A percentile compares a stretch with the other conserved stretches of the same genome.
phyloP scores from a whole-genome alignment of 1,139 yeast species.

The Candida neerlandica region DNA sequence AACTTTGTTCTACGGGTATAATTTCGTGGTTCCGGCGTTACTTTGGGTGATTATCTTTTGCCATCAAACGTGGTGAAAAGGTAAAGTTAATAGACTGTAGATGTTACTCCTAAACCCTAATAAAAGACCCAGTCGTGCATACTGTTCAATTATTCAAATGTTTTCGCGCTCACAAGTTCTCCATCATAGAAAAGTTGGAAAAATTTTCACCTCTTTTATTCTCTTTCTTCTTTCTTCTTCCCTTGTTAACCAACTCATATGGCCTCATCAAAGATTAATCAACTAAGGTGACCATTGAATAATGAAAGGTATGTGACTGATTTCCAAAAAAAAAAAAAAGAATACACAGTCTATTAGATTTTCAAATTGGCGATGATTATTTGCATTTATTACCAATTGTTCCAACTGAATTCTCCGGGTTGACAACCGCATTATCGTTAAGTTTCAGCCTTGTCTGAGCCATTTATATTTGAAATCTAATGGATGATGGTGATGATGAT shows the following conservation, averaged over 20 bases:
- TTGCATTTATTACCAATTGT: conserved; percentile 73
- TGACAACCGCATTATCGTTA: conserved; percentile 76
- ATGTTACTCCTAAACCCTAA: neutral
- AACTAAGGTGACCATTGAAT: conserved; percentile 4
- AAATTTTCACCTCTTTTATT: neutral
- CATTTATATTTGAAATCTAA: conserved; percentile 10
- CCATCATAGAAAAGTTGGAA: neutral
- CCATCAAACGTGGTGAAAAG: too few species aligned
- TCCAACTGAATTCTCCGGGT: conserved; percentile 77
- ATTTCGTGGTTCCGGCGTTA: conserved; percentile 58
- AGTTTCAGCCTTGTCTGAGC: conserved; percentile 91
- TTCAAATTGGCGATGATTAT: conserved; percentile 58
- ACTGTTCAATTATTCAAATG: neutral
- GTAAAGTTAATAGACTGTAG: too few species aligned
- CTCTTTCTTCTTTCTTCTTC: neutral
- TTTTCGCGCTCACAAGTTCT: neutral
- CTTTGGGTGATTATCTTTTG: conserved; percentile 42
- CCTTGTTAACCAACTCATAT: neutral
- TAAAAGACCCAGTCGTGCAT: conserved; percentile 2
- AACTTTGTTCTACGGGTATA: conserved; percentile 70
- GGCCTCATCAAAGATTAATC: conserved; percentile 1
- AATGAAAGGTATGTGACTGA: conserved; percentile 4
- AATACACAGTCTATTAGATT: too few species aligned
- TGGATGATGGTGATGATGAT: neutral
- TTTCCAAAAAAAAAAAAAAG: neutral